Conservation (phyloP, 2,329 filamentous ascomycete genomes). For the Aspergillus calidoustus region DNA sequence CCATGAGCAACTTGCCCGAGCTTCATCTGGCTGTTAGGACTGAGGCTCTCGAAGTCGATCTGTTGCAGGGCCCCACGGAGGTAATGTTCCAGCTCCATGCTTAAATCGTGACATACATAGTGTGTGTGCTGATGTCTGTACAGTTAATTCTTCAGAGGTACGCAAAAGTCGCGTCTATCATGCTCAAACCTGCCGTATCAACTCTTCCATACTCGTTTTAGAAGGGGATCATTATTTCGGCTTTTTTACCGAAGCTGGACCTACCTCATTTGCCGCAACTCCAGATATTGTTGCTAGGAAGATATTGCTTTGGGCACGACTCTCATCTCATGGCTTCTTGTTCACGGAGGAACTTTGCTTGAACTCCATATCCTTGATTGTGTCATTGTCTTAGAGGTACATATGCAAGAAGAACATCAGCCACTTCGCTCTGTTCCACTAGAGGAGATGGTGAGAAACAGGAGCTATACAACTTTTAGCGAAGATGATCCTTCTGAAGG, state of each 20-base stretch:
- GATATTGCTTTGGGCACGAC: conserved; percentile 50
- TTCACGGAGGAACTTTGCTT: conserved; percentile 44
- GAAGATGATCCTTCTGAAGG: neutral
- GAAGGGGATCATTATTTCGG: conserved; percentile 46
- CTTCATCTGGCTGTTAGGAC: no score
- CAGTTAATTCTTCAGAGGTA: neutral
- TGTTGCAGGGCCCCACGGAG: neutral
- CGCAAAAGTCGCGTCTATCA: neutral
- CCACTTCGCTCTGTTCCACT: neutral
- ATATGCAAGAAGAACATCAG: neutral
- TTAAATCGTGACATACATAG: neutral
- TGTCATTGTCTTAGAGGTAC: conserved; percentile 32
- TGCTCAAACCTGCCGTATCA: conserved; percentile 1
- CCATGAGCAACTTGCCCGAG: no score
- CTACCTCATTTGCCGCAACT: conserved; percentile 47
- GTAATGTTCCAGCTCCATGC: neutral
- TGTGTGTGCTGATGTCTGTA: neutral
- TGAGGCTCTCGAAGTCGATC: no score
- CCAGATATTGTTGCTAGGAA: conserved; percentile 45
- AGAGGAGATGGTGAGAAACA: neutral
- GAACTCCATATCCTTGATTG: conserved; percentile 52
- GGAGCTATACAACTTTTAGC: no score
- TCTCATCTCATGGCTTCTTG: conserved; percentile 55
- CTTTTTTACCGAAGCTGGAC: conserved; percentile 46
- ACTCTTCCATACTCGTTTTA: conserved; percentile 43